phyloP scores from a whole-genome alignment of 768 basidiomycete species.

The Mycena galopus region DNA sequence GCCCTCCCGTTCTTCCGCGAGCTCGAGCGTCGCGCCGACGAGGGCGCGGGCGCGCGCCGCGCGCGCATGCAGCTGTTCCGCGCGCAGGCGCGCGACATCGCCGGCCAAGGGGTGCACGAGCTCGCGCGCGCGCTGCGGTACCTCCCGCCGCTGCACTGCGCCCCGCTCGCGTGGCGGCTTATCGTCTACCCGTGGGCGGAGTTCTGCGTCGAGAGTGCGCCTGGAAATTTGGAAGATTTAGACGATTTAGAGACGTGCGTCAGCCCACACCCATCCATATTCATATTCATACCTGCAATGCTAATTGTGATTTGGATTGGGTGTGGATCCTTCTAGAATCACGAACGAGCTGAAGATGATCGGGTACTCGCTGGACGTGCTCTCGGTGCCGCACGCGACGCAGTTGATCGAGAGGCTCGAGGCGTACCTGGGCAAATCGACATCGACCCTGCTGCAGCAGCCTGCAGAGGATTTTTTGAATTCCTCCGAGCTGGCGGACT shows the following conservation, averaged over 20 bases:
- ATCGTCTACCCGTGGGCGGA: background rate
- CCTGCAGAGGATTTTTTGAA: no score
- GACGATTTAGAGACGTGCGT: slow-evolving; percentile 5
- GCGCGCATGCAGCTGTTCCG: slow-evolving; percentile 3
- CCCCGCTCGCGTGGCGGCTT: background rate
- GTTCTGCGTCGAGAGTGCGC: background rate
- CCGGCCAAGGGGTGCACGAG: background rate
- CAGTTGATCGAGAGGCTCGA: background rate
- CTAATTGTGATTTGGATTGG: background rate
- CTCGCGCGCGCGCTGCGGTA: background rate
- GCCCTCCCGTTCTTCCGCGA: background rate
- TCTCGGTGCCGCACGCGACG: background rate
- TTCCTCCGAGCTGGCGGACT: no score
- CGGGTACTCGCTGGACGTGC: background rate
- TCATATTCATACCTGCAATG: no score
- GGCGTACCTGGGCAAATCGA: background rate
- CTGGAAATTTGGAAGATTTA: no score
- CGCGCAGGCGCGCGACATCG: background rate
- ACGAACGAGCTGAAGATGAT: slow-evolving; percentile 10
- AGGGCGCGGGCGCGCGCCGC: background rate
- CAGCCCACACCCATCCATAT: no score
- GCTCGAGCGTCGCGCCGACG: background rate
- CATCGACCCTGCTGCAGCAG: no score
- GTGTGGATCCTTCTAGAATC: background rate
- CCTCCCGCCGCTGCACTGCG: slow-evolving; percentile 2